Base-by-base conservation (phyloP, 2,329 filamentous ascomycete genomes). In the Sarocladiaceae sp. region DNA sequence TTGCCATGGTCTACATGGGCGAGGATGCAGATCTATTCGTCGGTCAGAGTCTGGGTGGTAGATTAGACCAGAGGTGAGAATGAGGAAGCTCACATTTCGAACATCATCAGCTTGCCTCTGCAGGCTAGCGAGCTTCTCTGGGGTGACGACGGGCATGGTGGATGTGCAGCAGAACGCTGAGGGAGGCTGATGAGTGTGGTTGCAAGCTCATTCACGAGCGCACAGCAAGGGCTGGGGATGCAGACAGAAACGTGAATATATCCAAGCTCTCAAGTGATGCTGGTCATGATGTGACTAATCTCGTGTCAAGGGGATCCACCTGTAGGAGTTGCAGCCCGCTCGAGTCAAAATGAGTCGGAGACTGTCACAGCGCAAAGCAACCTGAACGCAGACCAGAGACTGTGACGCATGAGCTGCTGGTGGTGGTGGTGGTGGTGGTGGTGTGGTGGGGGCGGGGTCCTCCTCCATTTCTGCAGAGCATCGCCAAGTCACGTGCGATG, bases 1-100 rank as follows among this genome's bases (percentile, higher is more conserved):
- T 98, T 98, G 58, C 93, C 93, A 75, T 98, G 93, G 64, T 98
- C 93, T 57, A 97, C 91, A 62, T 97, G 91, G 37, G 91, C 91
- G 53, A 97, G 70, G 56, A 97, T 95, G 64, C 91, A 96, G 53
- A 96, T 95, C 86, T 89, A 33, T 2, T 13, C 18, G 18, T 3
- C 3, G 19, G 35, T 56, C 33, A 56, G 48, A 27, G 5, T 29
- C 23, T 26, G 23, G 7, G 10, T 7, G 13, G 19, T n/a, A 4
- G 16, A 6, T 10, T 23, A 12, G 20, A 21, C 13, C 15, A n/a
- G 16, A 13, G 26, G 27, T 26, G 32, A 6, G 19, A 9, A 37
- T 26, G 32, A 6, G 19, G 11, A 18, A 11, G 63, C 79, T 64
- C 73, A 94, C 89, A 76, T 98, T 98, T 72, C 93, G 80, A 61